Conservation (phyloP, 176 grass and related monocot species). For the Zoysia japonica region DNA sequence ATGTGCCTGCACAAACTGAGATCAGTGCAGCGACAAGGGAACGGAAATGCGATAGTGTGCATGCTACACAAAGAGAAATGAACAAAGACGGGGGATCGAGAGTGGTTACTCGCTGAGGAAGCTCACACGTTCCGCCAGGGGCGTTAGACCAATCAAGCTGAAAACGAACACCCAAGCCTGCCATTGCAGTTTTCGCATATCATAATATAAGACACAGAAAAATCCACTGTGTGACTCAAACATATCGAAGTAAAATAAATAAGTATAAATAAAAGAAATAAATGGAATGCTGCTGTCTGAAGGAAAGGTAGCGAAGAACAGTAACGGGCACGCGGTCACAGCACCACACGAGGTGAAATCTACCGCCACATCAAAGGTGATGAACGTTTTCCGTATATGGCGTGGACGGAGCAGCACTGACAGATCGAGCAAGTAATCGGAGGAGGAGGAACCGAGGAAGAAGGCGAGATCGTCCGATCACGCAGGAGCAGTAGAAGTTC, state of each 20-base stretch:
- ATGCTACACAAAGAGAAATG: background rate
- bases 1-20: constrained; percentile 52
- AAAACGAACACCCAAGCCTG: constrained; percentile 70
- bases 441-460: too few relatives aligned
- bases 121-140: constrained; percentile 75
- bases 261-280: too few relatives aligned
- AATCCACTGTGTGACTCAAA: background rate
- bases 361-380: too few relatives aligned
- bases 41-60: background rate
- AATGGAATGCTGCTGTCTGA: too few relatives aligned
- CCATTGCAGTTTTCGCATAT: background rate
- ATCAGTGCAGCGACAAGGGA: background rate
- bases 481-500: too few relatives aligned
- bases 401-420: too few relatives aligned
- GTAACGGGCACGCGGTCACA: too few relatives aligned
- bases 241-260: background rate
- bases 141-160: constrained; percentile 62
- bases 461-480: too few relatives aligned
- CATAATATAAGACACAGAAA: background rate
- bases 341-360: too few relatives aligned
- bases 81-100: background rate
- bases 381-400: too few relatives aligned
- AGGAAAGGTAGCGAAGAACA: too few relatives aligned
- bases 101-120: constrained; percentile 74
- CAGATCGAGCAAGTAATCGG: too few relatives aligned